Base-by-base conservation (phyloP, 805 yeast species). In the Saturnispora quitensis region DNA sequence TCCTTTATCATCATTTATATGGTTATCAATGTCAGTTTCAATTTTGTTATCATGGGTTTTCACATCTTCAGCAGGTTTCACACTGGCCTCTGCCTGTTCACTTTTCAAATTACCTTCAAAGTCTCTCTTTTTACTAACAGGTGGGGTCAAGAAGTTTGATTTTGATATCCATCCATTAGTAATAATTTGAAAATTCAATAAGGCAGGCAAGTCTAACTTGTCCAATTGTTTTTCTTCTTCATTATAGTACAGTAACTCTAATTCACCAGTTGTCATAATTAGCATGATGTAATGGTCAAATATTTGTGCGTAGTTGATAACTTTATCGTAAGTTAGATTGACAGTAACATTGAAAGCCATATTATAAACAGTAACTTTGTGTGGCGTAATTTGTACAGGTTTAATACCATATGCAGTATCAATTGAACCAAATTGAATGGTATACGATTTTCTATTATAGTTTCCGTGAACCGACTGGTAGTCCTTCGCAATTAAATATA, bases 331-430 rank as follows among this genome's bases (percentile, higher is more conserved):
- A 15, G 74, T 74, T 38, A 81, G 67, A 2, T 80, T 73, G 7
- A 76, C 69, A 9, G 78, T 58, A 50, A 74, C 73, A 52, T 76
- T 76, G 64, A 88, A 84, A 46, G 75, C 74, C 52, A 78, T 73
- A 58, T 83, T 82, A 64, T 80, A 88, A 2, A 87, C 62, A 31
- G 76, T 73, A 31, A 89, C 74, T 49, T 79, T 81, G 38, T 78
- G 76, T 0, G 85, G 78, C 1, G 93, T 82, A 2, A 88, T 80
- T 63, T 89, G 97, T 17, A 89, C 76, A 36, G 88, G 80, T 58
- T 79, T 74, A 38, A 78, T 75, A 7, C 81, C 77, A 24, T 66
- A 64, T 2, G 47, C 46, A 2, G 58, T 40, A 10, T 53, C 24
- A 6, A 62, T 53, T 42, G 82, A 80, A 22, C 84, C 86, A 60